Evolutionary conservation across 495 filamentous ascomycete species (phyloP).

Genomic region (Penicillium parvum): DNA sequence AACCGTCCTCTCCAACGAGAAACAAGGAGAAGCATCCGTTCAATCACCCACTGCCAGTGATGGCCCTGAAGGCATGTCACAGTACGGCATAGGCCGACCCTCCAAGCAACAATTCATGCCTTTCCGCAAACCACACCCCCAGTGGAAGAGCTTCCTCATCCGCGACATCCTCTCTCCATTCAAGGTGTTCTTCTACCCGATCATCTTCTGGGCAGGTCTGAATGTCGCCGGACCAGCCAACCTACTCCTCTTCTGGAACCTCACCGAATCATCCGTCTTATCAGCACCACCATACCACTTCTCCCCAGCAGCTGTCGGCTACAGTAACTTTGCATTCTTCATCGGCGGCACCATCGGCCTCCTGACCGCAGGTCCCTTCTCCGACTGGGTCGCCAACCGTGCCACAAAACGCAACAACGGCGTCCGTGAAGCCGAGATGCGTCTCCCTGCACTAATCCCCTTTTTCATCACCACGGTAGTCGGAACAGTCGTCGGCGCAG

Average conservation of each 20-base stretch:
- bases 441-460: constrained; percentile 54
- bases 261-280: constrained; percentile 52
- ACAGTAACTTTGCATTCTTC: constrained; percentile 37
- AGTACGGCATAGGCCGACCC: constrained; percentile 33
- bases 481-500: constrained; percentile 53
- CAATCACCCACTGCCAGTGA: background rate
- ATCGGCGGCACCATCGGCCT: constrained; percentile 48
- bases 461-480: constrained; percentile 50
- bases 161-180: constrained; percentile 43
- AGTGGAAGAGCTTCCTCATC: constrained; percentile 30
- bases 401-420: constrained; percentile 49
- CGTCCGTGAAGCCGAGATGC: constrained; percentile 64
- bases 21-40: background rate
- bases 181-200: constrained; percentile 51
- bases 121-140: constrained; percentile 36
- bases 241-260: constrained; percentile 51
- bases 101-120: constrained; percentile 41
- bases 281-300: constrained; percentile 50
- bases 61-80: constrained; percentile 12
- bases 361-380: constrained; percentile 48
- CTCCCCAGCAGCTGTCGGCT: constrained; percentile 39
- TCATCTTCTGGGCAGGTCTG: constrained; percentile 50
- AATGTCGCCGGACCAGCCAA: constrained; percentile 47
- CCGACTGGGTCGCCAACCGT: constrained; percentile 49
- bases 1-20: background rate